These are phyloP conservation scores for Acanthochlamys bracteata DNA, from an alignment of 106 monocot genomes.

Conservation along the genomic window DNA sequence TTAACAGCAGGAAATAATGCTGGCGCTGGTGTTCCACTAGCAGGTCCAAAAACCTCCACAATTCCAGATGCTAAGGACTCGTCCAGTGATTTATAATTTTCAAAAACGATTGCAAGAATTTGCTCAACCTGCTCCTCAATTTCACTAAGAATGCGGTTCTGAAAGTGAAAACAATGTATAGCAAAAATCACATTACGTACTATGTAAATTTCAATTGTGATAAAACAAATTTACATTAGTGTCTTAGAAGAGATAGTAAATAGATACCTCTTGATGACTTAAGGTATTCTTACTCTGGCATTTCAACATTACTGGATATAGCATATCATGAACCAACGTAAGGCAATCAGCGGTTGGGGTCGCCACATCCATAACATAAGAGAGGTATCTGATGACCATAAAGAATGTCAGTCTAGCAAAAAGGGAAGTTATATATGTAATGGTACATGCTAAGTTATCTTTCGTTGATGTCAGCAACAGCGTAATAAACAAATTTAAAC, in stretches of 20 bases:
- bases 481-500: not conserved
- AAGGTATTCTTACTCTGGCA: conserved; percentile 47
- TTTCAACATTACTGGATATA: conserved; percentile 71
- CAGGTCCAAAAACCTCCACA: conserved; percentile 55
- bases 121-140: conserved; percentile 77
- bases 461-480: too few relatives aligned
- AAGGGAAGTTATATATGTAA: too few relatives aligned
- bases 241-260: not conserved
- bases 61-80: conserved; percentile 74
- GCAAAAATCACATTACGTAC: not conserved
- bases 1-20: conserved; percentile 73
- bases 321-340: conserved; percentile 62
- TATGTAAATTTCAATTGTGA: not conserved
- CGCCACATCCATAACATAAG: conserved; percentile 98
- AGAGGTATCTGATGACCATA: conserved; percentile 60
- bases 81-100: conserved; percentile 95
- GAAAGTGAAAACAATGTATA: conserved; percentile 4
- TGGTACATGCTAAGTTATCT: too few relatives aligned
- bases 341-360: conserved; percentile 95
- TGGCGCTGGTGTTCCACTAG: conserved; percentile 67
- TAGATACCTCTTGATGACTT: conserved; percentile 93
- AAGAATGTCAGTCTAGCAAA: not conserved
- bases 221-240: not conserved
- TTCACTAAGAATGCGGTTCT: conserved; percentile 97
- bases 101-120: conserved; percentile 65